phyloP scores from a whole-genome alignment of 768 basidiomycete species.

The Naematelia aurantialba region DNA sequence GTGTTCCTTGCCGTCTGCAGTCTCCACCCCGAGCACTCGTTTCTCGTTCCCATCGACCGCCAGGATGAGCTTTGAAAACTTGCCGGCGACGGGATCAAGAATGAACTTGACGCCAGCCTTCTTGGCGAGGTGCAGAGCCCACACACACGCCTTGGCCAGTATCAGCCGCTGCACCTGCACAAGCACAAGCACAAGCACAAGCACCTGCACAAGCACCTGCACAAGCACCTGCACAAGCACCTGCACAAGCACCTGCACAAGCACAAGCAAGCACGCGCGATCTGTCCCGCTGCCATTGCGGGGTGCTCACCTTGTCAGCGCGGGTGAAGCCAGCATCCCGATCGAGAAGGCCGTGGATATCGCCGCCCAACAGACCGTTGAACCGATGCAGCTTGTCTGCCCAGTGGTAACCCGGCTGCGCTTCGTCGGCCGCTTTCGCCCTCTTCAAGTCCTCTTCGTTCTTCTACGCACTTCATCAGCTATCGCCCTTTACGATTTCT shows the following conservation, averaged over 20 bases:
- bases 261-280: no score
- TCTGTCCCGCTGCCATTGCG: no score
- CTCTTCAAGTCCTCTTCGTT: constrained; percentile 7
- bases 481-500: no score
- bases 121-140: constrained; percentile 21
- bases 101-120: constrained; percentile 28
- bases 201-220: no score
- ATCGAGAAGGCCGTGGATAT: constrained; percentile 26
- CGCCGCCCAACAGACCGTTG: constrained; percentile 9
- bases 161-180: no score
- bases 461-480: constrained; percentile 3
- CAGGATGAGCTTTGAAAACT: constrained; percentile 16
- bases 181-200: no score
- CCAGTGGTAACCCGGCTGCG: constrained; percentile 11
- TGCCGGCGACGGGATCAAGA: constrained; percentile 17
- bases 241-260: no score
- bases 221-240: no score
- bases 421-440: constrained; percentile 8
- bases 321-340: constrained; percentile 27
- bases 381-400: constrained; percentile 17
- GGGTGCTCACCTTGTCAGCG: constrained; percentile 27
- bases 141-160: constrained; percentile 31
- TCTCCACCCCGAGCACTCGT: constrained; percentile 17
- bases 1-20: constrained; percentile 26
- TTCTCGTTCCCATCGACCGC: constrained; percentile 1